phyloP scores from a whole-genome alignment of 2,329 filamentous ascomycete species.

The Fusarium stilboides region DNA sequence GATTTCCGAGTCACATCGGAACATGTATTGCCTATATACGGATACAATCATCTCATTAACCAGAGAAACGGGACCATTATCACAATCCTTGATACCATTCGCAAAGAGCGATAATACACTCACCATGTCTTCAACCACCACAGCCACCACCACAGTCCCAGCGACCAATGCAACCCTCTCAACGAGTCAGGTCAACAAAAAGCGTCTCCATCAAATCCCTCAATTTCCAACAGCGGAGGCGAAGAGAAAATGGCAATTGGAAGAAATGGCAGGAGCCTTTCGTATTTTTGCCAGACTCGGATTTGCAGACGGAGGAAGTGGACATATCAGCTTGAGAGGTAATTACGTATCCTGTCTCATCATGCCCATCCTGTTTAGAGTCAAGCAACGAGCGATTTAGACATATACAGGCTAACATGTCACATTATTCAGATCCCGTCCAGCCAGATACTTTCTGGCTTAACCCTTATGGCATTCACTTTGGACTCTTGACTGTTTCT shows the following conservation, averaged over 20 bases:
- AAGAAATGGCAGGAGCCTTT: conserved; percentile 62
- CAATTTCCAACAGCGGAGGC: background rate
- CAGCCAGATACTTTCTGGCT: conserved; percentile 56
- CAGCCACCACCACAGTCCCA: background rate
- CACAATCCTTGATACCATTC: too few species aligned
- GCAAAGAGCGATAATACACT: too few species aligned
- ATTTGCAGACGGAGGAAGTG: conserved; percentile 61
- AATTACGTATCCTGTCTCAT: too few species aligned
- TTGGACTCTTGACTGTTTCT: conserved; percentile 73
- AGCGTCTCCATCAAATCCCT: conserved; percentile 33
- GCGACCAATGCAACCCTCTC: background rate
- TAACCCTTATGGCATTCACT: conserved; percentile 75
- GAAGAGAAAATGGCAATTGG: conserved; percentile 47
- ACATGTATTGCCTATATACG: background rate
- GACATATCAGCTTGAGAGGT: conserved; percentile 52
- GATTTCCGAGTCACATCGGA: conserved; percentile 18
- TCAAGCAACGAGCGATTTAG: too few species aligned
- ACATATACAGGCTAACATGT: conserved; percentile 5
- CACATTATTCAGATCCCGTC: conserved; percentile 47
- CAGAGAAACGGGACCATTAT: too few species aligned
- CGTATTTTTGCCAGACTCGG: conserved; percentile 62
- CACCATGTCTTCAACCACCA: background rate
- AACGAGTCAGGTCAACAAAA: background rate
- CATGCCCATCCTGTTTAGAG: too few species aligned
- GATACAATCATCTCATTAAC: too few species aligned